Conservation (phyloP, 768 basidiomycete genomes). For the Megacollybia marginata region DNA sequence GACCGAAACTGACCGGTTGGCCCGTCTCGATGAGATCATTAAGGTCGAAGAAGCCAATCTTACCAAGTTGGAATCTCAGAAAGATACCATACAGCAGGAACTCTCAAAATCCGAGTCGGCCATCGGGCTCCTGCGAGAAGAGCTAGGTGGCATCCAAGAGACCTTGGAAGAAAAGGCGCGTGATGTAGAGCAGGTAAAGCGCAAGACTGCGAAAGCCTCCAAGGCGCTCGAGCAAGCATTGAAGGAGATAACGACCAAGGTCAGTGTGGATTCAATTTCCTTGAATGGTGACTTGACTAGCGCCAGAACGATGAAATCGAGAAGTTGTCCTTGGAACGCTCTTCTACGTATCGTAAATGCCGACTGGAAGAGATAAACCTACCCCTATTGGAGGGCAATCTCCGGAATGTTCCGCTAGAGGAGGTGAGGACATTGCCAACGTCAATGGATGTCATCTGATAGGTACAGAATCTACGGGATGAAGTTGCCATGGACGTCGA, state of each 20-base stretch:
- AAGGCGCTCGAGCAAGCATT: conserved; percentile 79
- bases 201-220: conserved; percentile 56
- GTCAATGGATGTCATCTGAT: conserved; percentile 1
- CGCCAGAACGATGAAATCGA: conserved; percentile 84
- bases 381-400: conserved; percentile 65
- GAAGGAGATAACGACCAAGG: conserved; percentile 84
- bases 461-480: conserved; percentile 62
- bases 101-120: conserved; percentile 49
- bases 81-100: conserved; percentile 47
- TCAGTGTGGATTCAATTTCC: conserved; percentile 21
- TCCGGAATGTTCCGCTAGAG: conserved; percentile 90
- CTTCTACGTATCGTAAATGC: conserved; percentile 84
- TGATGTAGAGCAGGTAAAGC: conserved; percentile 70
- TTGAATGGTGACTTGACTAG: conserved; percentile 14
- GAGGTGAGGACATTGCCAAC: conserved; percentile 49
- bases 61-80: conserved; percentile 45
- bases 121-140: conserved; percentile 51
- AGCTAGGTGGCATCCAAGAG: conserved; percentile 53
- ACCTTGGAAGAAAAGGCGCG: conserved; percentile 67
- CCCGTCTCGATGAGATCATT: conserved; percentile 43
- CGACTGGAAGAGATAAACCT: conserved; percentile 87
- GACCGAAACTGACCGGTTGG: conserved; percentile 54
- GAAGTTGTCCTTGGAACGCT: conserved; percentile 77
- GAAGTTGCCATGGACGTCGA: conserved; percentile 92
- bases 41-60: conserved; percentile 48